Evolutionary conservation across 495 filamentous ascomycete species (phyloP).

Genomic region (Lepidopterella palustris): DNA sequence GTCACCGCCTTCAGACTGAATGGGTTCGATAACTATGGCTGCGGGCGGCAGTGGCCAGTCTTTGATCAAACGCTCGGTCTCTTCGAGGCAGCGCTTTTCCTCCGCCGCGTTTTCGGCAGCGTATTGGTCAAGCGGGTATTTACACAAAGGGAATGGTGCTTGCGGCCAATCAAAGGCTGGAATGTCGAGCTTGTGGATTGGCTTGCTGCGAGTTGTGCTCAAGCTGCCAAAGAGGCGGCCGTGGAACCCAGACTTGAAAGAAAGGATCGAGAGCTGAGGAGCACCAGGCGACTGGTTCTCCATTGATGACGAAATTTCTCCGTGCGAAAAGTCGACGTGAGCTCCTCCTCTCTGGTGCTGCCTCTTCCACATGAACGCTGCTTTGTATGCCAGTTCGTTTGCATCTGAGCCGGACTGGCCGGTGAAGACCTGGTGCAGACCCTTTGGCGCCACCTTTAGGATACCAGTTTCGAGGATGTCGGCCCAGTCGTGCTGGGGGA

Average conservation of each 20-base stretch:
- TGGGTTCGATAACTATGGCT: conserved; percentile 87
- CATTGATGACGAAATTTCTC: conserved; percentile 77
- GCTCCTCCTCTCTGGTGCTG: conserved; percentile 80
- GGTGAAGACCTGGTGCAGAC: conserved; percentile 93
- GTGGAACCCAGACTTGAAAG: conserved; percentile 92
- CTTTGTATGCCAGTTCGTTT: conserved; percentile 99
- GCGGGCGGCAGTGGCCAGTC: conserved; percentile 80
- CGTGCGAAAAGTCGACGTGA: conserved; percentile 73
- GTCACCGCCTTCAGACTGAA: conserved; percentile 97
- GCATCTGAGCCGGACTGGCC: conserved; percentile 93
- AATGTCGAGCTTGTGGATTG: conserved; percentile 98
- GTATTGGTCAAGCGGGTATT: conserved; percentile 86
- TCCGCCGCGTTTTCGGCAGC: conserved; percentile 73
- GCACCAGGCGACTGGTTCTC: conserved; percentile 76
- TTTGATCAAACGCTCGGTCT: conserved; percentile 80
- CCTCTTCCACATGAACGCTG: conserved; percentile 95
- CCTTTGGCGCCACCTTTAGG: conserved; percentile 81
- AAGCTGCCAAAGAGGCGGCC: conserved; percentile 90
- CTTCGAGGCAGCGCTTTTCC: conserved; percentile 79
- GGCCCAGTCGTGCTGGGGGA: conserved; percentile 86
- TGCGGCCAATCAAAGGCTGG: conserved; percentile 98
- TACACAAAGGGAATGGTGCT: conserved; percentile 80
- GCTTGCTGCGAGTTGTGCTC: conserved; percentile 90
- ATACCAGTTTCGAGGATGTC: conserved; percentile 79
- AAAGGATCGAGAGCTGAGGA: conserved; percentile 81